These are phyloP conservation scores for Harrya chromipes DNA, from an alignment of 768 basidiomycete genomes.

Conservation along the genomic window DNA sequence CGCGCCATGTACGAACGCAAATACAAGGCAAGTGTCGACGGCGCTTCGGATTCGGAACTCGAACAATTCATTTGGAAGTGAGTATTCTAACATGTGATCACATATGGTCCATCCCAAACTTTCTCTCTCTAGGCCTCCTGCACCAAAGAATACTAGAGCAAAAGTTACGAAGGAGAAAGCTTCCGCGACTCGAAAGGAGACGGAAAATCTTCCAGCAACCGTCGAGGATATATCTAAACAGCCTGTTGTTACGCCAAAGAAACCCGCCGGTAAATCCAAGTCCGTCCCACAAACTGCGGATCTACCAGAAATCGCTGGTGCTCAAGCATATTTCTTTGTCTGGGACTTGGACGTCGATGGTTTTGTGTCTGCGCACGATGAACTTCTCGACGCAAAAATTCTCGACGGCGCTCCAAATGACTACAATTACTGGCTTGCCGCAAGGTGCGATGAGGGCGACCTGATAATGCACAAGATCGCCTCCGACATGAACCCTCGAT, in stretches of 20 bases:
- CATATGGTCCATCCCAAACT: neutral
- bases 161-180: constrained; percentile 17
- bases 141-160: constrained; percentile 17
- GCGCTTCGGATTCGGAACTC: constrained; percentile 61
- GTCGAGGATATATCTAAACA: constrained; percentile 9
- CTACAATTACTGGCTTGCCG: constrained; percentile 60
- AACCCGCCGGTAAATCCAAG: constrained; percentile 12
- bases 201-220: constrained; percentile 2
- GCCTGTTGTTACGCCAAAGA: constrained; percentile 14
- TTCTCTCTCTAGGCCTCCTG: constrained; percentile 22
- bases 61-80: constrained; percentile 82
- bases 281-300: constrained; percentile 16
- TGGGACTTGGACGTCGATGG: constrained; percentile 53
- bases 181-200: constrained; percentile 4
- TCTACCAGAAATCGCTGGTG: constrained; percentile 32
- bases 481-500: constrained; percentile 70
- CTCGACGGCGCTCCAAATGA: constrained; percentile 40
- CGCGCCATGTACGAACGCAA: constrained; percentile 97
- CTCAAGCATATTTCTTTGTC: constrained; percentile 55
- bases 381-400: constrained; percentile 53
- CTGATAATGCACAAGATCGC: constrained; percentile 60
- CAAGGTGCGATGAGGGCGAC: constrained; percentile 47
- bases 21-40: constrained; percentile 69
- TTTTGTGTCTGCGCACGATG: constrained; percentile 48
- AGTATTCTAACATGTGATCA: constrained; percentile 30